A percentile compares a stretch with the other conserved stretches of the same genome.
Evolutionary conservation across 2,329 filamentous ascomycete genomes (phyloP).

Genomic region (Ustulina deusta): DNA sequence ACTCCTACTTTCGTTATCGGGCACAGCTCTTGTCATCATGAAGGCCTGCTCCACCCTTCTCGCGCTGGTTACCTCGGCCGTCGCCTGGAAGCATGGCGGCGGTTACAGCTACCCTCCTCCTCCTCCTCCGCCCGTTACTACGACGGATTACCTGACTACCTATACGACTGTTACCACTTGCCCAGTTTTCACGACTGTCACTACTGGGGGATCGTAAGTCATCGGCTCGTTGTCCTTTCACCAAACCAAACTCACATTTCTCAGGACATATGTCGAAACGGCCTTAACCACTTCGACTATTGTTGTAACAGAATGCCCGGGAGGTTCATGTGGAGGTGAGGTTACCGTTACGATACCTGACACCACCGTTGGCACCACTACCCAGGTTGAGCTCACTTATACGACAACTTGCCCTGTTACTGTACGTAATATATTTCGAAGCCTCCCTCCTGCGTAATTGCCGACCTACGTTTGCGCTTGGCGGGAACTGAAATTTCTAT

Average conservation of each 20-base stretch:
- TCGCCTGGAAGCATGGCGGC: conserved; percentile 38
- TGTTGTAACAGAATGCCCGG: conserved; percentile 56
- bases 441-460: neutral
- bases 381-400: conserved; percentile 55
- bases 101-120: conserved; percentile 22
- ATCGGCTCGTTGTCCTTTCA: neutral
- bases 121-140: conserved; percentile 37
- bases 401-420: conserved; percentile 51
- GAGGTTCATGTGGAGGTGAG: conserved; percentile 51
- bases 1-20: conserved; percentile 19
- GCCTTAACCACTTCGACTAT: conserved; percentile 59
- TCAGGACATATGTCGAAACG: conserved; percentile 58
- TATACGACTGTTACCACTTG: conserved; percentile 60
- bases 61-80: conserved; percentile 45
- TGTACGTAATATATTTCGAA: conserved; percentile 27
- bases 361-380: conserved; percentile 52
- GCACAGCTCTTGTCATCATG: conserved; percentile 43
- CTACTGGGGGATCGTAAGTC: conserved; percentile 56
- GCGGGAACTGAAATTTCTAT: neutral
- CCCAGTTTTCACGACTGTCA: conserved; percentile 59
- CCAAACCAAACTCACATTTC: conserved; percentile 36
- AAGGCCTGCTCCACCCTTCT: conserved; percentile 46
- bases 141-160: conserved; percentile 45
- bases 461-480: neutral
- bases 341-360: conserved; percentile 54